phyloP scores from a whole-genome alignment of 768 basidiomycete genomes.

The Gautieria morchelliformis region DNA sequence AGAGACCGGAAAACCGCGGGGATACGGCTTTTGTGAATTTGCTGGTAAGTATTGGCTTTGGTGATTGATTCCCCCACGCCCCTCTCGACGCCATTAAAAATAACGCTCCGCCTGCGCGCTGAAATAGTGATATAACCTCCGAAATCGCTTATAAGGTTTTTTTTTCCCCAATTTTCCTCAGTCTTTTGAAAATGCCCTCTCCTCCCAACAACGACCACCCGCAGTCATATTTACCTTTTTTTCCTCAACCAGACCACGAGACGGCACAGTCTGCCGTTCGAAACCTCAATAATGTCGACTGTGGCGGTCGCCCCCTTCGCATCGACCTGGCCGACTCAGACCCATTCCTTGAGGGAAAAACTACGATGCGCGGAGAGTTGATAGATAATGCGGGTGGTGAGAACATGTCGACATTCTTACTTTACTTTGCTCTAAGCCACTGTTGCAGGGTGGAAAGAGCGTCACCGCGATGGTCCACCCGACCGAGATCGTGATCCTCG shows the following conservation, averaged over 20 bases:
- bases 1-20: constrained; percentile 90
- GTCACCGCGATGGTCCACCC: constrained; percentile 44
- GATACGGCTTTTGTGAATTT: constrained; percentile 92
- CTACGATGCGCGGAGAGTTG: constrained; percentile 75
- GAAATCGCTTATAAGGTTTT: no score
- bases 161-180: neutral
- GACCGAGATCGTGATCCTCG: constrained; percentile 34
- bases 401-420: neutral
- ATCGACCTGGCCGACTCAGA: constrained; percentile 94
- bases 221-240: neutral
- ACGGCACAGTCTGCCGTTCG: constrained; percentile 92
- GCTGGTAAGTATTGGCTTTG: constrained; percentile 38
- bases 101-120: neutral
- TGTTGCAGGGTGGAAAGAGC: constrained; percentile 30
- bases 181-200: constrained; percentile 4
- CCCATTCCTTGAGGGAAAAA: constrained; percentile 85
- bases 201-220: constrained; percentile 21
- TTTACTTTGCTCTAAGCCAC: neutral
- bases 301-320: constrained; percentile 85
- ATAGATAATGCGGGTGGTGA: constrained; percentile 46
- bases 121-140: no score
- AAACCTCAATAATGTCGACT: constrained; percentile 87
- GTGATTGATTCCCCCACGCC: constrained; percentile 16
- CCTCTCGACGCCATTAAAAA: neutral
- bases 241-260: constrained; percentile 59